Evolutionary conservation across 768 basidiomycete species (phyloP), one percentile per base, ranked within the genome.

Genomic region (Leucocoprinus leucothites): DNA sequence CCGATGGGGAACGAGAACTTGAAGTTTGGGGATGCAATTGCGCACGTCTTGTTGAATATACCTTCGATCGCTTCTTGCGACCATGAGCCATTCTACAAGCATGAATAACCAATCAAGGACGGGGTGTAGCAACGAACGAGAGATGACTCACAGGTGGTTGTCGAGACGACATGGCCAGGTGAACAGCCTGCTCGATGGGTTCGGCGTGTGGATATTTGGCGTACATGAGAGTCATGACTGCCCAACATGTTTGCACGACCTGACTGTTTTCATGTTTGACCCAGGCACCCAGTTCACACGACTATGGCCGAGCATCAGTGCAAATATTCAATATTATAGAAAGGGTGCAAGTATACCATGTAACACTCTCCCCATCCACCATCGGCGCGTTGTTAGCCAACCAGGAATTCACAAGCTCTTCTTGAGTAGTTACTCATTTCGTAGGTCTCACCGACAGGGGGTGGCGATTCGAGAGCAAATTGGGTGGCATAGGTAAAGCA

Each of bases 331-430:
- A n/a, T n/a, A n/a, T n/a, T n/a, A n/a, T n/a, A n/a, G n/a, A n/a
- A n/a, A 26, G 42, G 46, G 36, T 18, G 24, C 34, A 3, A 36
- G 57, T 76, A 45, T 45, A 93, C 96, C 85, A 91, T 89, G 71
- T 94, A 98, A 61, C 93, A 98, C 72, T 98, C 97, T 16, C 97
- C 97, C 95, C 97, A 99, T 0, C 96, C 96, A 18, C 96, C 96
- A 64, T 98, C 97, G 7, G 72, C 75, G 64, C 89, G 82, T 67
- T 98, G 96, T 65, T 92, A 92, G 26, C 76, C 65, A 41, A 95
- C 63, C 26, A 99, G 69, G 71, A 96, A 98, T 28, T 86, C 79
- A 64, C 96, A 98, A 2, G 94, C 95, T 48, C 78, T 76, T 49
- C 80, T 78, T 28, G 85, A 85, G 41, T 76, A 67, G 19, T 74